Evolutionary conservation across 805 yeast species (phyloP), one percentile per base, ranked within the genome.

Genomic region (Metschnikowia cerradonensis): DNA sequence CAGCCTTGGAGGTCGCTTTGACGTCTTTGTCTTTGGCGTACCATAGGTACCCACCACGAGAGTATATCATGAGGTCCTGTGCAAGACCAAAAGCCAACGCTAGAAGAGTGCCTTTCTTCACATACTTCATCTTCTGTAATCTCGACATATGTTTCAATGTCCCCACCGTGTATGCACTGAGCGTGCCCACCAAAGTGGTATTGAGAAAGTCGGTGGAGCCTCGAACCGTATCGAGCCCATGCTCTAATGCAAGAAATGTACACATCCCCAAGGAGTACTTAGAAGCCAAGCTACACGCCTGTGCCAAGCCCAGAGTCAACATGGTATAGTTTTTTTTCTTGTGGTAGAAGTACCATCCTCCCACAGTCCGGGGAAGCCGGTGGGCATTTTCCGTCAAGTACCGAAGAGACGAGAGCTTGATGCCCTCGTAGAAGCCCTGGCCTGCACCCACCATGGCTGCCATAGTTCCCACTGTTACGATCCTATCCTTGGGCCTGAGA

Each of bases 321-420:
- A 88, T 81, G 31, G 85, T 86, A 65, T 87, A 86, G 66, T 87
- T 86, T 70, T 88, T 89, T 54, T 89, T 77, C 67, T 86, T 88
- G 67, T 89, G 94, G 67, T 89, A 89, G 63, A 84, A 86, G 62
- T 86, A 89, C 96, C 96, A 89, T 0, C 92, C 94, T 19, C 89
- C 90, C 48, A 81, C 84, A 0, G 85, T 81, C 20, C 67, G 75
- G 6, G 96, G 96, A 51, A 90, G 68, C 47, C 96, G 65, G 62
- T 89, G 96, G 13, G 94, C 86, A 60, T 89, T 89, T 57, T 87
- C 88, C 2, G 91, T 90, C 43, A 89, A 71, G 58, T 79, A 89
- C 40, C 81, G 75, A 40, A 83, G 67, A 1, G 86, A 79, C 0
- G 88, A 71, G 2, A 63, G 55, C 48, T 75, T 74, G 59, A 80